phyloP scores from a whole-genome alignment of 305 asterid species.

The Solanum chacoense region DNA sequence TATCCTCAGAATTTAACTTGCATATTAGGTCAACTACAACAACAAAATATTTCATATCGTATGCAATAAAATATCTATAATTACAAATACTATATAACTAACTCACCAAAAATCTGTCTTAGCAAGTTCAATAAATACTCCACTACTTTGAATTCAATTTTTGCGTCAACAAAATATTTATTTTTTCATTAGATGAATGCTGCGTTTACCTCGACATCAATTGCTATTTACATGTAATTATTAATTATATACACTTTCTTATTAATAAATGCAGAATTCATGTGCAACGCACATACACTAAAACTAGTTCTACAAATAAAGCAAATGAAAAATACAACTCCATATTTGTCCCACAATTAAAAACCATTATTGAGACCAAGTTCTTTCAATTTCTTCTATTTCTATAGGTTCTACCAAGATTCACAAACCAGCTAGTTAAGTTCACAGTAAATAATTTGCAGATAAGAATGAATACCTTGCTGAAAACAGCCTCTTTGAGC shows the following conservation, averaged over 20 bases:
- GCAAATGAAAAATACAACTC: not conserved
- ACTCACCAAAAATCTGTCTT: not conserved
- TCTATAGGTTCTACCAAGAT: not conserved
- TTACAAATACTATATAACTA: not conserved
- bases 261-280: not conserved
- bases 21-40: not conserved
- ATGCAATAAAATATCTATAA: not conserved
- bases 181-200: not conserved
- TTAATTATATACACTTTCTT: not conserved
- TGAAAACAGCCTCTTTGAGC: slow-evolving; percentile 54
- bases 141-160: not conserved
- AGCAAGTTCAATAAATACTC: not conserved
- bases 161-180: not conserved
- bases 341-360: not conserved
- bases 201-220: not conserved
- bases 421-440: not conserved
- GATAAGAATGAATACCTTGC: slow-evolving; percentile 40
- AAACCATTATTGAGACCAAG: not conserved
- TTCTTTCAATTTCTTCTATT: not conserved
- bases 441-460: slow-evolving; percentile 6
- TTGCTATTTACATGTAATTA: not conserved
- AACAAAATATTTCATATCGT: not conserved
- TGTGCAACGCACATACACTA: not conserved
- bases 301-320: not conserved
- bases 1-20: not conserved